Evolutionary conservation across 768 basidiomycete species (phyloP).

Genomic region (Rhizopogon vesiculosus): DNA sequence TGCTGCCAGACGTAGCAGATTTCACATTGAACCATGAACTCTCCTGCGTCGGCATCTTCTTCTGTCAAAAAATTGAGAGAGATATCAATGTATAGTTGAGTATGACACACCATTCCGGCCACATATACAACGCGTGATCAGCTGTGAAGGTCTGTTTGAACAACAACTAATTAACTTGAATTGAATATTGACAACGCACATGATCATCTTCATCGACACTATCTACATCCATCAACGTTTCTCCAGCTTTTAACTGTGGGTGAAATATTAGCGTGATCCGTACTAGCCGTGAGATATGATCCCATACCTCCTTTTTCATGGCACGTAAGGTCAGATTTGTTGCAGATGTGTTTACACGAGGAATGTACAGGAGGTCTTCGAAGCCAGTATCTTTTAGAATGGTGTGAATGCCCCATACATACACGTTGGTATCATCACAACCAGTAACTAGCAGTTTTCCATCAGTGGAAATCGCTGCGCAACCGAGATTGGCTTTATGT

Average conservation of each 20-base stretch:
- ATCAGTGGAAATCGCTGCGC: not conserved
- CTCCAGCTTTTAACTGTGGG: no score
- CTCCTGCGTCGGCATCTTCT: slow-evolving; percentile 78
- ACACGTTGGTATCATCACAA: not conserved
- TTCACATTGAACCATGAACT: slow-evolving; percentile 98
- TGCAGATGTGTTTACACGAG: not conserved
- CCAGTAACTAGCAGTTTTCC: not conserved
- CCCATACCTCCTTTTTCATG: no score
- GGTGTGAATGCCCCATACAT: not conserved
- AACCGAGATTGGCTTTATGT: not conserved
- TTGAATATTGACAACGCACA: no score
- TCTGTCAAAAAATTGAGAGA: slow-evolving; percentile 39
- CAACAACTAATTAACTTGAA: no score
- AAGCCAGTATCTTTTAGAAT: not conserved
- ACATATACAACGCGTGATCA: slow-evolving; percentile 81
- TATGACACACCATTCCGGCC: slow-evolving; percentile 63
- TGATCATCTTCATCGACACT: no score
- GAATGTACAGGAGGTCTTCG: not conserved
- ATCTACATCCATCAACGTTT: no score
- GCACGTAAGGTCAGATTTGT: no score
- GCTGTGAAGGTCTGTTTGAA: slow-evolving; percentile 15
- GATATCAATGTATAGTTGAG: slow-evolving; percentile 4
- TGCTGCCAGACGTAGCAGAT: slow-evolving; percentile 98
- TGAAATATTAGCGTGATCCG: no score
- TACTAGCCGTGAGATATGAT: no score